Conservation (phyloP, 768 basidiomycete genomes). For the Phaeotremella skinneri region DNA sequence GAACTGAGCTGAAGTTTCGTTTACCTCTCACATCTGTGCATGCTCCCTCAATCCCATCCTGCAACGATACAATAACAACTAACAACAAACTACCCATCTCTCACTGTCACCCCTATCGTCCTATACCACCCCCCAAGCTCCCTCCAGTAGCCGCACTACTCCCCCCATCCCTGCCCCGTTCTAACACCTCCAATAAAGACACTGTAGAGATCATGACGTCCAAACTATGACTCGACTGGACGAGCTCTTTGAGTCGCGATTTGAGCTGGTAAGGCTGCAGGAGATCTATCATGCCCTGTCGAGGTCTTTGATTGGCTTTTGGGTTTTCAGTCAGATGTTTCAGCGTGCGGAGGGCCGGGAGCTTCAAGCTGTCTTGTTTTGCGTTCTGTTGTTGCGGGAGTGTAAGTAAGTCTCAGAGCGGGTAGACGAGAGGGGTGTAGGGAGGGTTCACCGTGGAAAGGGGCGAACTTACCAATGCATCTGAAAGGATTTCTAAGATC, state of each 20-base stretch:
- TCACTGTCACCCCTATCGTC: not conserved
- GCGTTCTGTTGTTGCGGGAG: conserved; percentile 32
- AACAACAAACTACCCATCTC: not conserved
- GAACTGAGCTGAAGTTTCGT: not conserved
- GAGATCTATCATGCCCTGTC: conserved; percentile 35
- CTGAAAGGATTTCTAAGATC: conserved; percentile 34
- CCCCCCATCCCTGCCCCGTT: conserved; percentile 20
- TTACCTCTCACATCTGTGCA: no score
- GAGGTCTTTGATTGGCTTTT: conserved; percentile 26
- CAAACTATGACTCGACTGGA: conserved; percentile 17
- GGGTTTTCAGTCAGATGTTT: conserved; percentile 39
- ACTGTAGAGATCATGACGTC: conserved; percentile 29
- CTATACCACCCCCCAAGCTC: conserved; percentile 5
- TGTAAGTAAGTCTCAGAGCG: not conserved
- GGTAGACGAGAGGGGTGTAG: not conserved
- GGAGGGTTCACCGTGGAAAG: conserved; percentile 1
- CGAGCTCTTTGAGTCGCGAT: conserved; percentile 24
- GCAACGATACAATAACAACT: no score
- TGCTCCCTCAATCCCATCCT: no score
- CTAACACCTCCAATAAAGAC: conserved; percentile 31
- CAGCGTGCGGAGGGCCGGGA: conserved; percentile 29
- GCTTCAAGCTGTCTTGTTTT: conserved; percentile 23
- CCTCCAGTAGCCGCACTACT: conserved; percentile 6
- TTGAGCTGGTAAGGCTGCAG: conserved; percentile 41
- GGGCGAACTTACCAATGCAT: conserved; percentile 29